These are phyloP conservation scores for Backusella macrospora DNA, from an alignment of 192 early-diverging fungal species.

Conservation along the genomic window DNA sequence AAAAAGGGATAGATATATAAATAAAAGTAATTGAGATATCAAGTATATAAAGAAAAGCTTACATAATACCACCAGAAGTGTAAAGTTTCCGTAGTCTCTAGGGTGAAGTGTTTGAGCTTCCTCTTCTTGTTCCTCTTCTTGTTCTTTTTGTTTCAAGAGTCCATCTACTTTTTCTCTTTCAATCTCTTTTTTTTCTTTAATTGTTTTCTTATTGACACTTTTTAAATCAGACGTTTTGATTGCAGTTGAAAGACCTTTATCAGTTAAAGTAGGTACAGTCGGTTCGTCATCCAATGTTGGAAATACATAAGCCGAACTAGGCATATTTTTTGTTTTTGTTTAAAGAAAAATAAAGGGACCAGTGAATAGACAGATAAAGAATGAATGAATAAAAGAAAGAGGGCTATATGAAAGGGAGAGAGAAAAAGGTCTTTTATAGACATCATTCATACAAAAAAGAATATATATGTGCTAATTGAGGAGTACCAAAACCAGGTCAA, in stretches of 20 bases:
- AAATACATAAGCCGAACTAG: conserved; percentile 49
- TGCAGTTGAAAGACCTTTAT: conserved; percentile 75
- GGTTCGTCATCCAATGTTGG: conserved; percentile 71
- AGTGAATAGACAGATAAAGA: not conserved
- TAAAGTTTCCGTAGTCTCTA: conserved; percentile 47
- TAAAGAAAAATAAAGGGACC: conserved; percentile 21
- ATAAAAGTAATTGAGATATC: not conserved
- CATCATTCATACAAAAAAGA: not conserved
- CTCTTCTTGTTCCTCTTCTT: not conserved
- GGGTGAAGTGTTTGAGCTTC: conserved; percentile 12
- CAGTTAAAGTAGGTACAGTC: conserved; percentile 69
- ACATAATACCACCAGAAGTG: conserved; percentile 60
- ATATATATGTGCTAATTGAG: conserved; percentile 4
- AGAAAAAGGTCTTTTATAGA: no score
- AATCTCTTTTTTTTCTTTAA: conserved; percentile 15
- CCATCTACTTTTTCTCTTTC: conserved; percentile 26
- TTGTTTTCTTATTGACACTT: not conserved
- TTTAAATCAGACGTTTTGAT: conserved; percentile 65
- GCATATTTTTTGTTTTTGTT: conserved; percentile 1
- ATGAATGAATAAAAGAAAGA: not conserved
- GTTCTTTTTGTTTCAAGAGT: not conserved
- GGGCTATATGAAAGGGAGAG: not conserved
- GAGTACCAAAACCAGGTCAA: not conserved
- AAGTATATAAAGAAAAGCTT: conserved; percentile 18
- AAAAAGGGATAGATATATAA: no score